These are phyloP conservation scores for Tuber brumale DNA, from an alignment of 495 filamentous ascomycete genomes.

Conservation along the genomic window DNA sequence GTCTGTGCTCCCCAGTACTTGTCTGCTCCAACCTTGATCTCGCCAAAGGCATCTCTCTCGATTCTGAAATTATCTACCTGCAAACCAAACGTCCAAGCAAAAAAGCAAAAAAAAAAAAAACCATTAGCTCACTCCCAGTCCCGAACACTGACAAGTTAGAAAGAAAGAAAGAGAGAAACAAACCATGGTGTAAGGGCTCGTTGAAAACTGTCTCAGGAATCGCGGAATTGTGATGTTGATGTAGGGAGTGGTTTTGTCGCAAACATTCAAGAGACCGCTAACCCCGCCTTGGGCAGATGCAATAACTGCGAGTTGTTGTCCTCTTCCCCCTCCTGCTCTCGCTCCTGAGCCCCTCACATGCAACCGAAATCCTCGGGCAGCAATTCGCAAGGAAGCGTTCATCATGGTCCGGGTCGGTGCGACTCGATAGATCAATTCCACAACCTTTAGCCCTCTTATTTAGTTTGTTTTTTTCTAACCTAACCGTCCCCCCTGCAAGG, in stretches of 20 bases:
- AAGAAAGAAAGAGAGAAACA: neutral
- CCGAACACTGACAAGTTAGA: neutral
- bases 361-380: neutral
- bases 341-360: neutral
- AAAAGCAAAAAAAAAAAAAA: neutral
- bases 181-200: slow-evolving; percentile 34
- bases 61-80: slow-evolving; percentile 54
- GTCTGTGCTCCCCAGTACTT: slow-evolving; percentile 99
- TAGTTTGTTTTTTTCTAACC: neutral
- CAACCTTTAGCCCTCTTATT: neutral
- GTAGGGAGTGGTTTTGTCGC: slow-evolving; percentile 11
- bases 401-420: neutral
- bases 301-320: slow-evolving; percentile 11
- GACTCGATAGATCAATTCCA: neutral
- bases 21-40: slow-evolving; percentile 83
- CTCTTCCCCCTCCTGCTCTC: neutral
- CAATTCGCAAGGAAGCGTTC: neutral
- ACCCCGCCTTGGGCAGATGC: neutral
- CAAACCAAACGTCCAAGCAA: slow-evolving; percentile 37
- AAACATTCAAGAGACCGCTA: neutral
- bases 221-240: slow-evolving; percentile 6
- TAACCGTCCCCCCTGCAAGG: neutral
- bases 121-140: neutral
- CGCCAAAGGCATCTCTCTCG: slow-evolving; percentile 96
- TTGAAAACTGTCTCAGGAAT: slow-evolving; percentile 28